These are phyloP conservation scores for Pythium grandisporangium DNA, from an alignment of 352 stramenopile genomes.

Conservation along the genomic window DNA sequence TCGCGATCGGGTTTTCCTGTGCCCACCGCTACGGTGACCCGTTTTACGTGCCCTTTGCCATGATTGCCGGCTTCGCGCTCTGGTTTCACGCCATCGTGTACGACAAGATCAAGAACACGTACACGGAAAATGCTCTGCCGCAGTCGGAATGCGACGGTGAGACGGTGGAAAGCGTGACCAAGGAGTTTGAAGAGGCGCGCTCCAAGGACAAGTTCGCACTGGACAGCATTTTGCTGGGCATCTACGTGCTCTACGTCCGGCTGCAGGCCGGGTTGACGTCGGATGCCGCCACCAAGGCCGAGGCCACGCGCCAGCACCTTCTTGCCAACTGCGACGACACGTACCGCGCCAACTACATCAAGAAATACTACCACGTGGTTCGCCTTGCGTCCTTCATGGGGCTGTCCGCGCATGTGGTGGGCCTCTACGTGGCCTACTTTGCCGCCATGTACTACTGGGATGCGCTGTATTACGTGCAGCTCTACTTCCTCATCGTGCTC, in stretches of 20 bases:
- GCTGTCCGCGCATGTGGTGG: conserved; percentile 68
- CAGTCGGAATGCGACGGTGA: conserved; percentile 74
- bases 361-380: conserved; percentile 45
- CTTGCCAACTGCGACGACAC: conserved; percentile 54
- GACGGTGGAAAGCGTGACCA: conserved; percentile 64
- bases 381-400: conserved; percentile 74
- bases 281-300: conserved; percentile 46
- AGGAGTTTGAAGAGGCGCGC: conserved; percentile 56
- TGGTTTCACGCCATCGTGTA: conserved; percentile 79
- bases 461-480: conserved; percentile 62
- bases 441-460: conserved; percentile 68
- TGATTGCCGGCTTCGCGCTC: conserved; percentile 55
- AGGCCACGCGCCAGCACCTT: conserved; percentile 38
- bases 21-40: conserved; percentile 43
- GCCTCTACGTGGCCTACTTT: conserved; percentile 63
- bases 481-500: conserved; percentile 62
- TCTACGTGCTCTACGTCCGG: conserved; percentile 72
- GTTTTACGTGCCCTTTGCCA: conserved; percentile 39
- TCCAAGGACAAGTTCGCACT: conserved; percentile 50
- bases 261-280: conserved; percentile 60
- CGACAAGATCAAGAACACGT: conserved; percentile 85
- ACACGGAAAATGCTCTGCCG: conserved; percentile 77
- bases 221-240: conserved; percentile 61
- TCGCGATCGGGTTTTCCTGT: conserved; percentile 43
- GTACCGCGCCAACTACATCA: conserved; percentile 51